A percentile compares a stretch with the other conserved stretches of the same genome.
Conservation (phyloP, 2,329 filamentous ascomycete species). For the Aaosphaeria pasadenensis region DNA sequence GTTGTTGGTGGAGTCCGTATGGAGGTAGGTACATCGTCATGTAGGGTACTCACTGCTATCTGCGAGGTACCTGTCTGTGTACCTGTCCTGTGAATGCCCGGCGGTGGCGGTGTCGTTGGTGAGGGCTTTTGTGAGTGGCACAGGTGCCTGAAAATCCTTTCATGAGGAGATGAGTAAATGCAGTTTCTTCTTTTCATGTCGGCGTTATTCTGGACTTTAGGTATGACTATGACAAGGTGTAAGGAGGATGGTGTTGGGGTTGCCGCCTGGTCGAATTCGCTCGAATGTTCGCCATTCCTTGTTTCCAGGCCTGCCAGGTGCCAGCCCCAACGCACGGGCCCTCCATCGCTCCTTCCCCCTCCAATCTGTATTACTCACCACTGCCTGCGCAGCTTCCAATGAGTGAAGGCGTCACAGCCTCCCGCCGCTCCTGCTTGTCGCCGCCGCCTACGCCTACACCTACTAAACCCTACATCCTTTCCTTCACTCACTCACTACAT, state of each 20-base stretch:
- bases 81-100: neutral
- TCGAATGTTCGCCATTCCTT: slow-evolving; percentile 31
- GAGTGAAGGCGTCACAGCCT: neutral
- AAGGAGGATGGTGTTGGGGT: neutral
- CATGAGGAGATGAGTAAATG: neutral
- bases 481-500: slow-evolving; percentile 14
- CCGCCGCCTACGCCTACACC: neutral
- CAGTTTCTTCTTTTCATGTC: no score
- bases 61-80: no score
- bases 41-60: no score
- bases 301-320: slow-evolving; percentile 9
- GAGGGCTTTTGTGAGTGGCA: neutral
- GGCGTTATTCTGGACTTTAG: no score
- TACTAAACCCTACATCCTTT: neutral
- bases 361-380: slow-evolving; percentile 20
- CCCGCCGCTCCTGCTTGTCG: slow-evolving; percentile 1
- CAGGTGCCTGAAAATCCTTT: neutral
- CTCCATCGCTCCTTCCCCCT: slow-evolving; percentile 12
- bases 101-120: neutral
- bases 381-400: slow-evolving; percentile 10
- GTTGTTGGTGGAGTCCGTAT: no score
- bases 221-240: no score
- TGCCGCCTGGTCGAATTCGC: slow-evolving; percentile 19
- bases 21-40: no score
- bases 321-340: slow-evolving; percentile 26